Conservation (phyloP, 202 grass and related monocot species). For the Bolboschoenoplectus hybrid region DNA sequence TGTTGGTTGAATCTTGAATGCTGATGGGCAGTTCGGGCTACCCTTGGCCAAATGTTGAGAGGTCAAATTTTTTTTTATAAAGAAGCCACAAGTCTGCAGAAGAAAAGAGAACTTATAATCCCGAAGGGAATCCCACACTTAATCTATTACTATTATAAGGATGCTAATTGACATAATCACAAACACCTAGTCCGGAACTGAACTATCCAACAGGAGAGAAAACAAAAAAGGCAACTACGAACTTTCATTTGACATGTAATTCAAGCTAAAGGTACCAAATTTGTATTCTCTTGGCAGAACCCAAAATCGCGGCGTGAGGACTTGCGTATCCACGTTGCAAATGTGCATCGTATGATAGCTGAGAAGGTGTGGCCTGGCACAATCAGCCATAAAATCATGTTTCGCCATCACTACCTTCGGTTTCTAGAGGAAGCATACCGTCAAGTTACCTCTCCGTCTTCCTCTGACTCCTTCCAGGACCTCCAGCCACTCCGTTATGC, state of each 20-base stretch:
- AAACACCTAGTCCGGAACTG: conserved; percentile 16
- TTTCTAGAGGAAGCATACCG: conserved; percentile 94
- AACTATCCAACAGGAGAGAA: conserved; percentile 3
- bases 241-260: not conserved
- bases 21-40: not conserved
- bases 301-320: conserved; percentile 82
- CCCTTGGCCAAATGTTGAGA: not conserved
- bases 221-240: not conserved
- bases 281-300: conserved; percentile 64
- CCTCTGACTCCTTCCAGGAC: conserved; percentile 79
- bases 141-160: not conserved
- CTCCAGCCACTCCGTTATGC: conserved; percentile 85
- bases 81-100: conserved; percentile 10
- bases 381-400: conserved; percentile 77
- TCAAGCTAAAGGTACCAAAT: conserved; percentile 8
- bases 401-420: conserved; percentile 72
- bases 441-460: conserved; percentile 43
- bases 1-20: conserved; percentile 31
- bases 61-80: not conserved
- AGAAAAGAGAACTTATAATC: not conserved
- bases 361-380: conserved; percentile 96
- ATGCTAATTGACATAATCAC: conserved; percentile 23
- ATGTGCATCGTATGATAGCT: conserved; percentile 89
- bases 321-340: conserved; percentile 75
- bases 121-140: not conserved